A percentile compares a stretch with the other conserved stretches of the same genome.
phyloP scores from a whole-genome alignment of 495 filamentous ascomycete genomes.

The Talaromyces nanjingensis region DNA sequence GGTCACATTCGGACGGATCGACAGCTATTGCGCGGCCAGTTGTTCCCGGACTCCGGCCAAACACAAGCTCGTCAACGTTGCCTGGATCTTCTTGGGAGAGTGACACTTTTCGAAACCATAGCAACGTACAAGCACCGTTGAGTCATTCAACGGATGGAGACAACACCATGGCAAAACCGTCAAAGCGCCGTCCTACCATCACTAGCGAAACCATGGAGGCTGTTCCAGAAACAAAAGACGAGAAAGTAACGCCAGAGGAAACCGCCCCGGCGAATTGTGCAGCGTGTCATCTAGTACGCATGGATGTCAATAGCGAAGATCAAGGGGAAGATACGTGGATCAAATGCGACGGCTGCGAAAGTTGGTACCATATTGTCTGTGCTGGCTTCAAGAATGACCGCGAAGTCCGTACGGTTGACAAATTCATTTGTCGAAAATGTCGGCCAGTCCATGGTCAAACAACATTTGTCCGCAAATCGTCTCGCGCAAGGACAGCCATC shows the following conservation, averaged over 20 bases:
- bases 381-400: constrained; percentile 63
- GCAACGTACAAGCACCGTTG: constrained; percentile 6
- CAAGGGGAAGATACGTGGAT: constrained; percentile 60
- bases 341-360: constrained; percentile 67
- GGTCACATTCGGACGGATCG: constrained; percentile 42
- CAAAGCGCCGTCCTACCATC: not conserved
- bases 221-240: constrained; percentile 15
- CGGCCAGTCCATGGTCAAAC: constrained; percentile 55
- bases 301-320: constrained; percentile 36
- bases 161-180: not conserved
- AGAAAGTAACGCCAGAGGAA: constrained; percentile 18
- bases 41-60: constrained; percentile 31
- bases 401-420: constrained; percentile 66
- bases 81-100: constrained; percentile 31
- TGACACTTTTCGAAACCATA: not conserved
- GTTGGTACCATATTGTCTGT: constrained; percentile 69
- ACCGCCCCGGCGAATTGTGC: constrained; percentile 41
- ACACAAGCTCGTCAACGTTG: constrained; percentile 35
- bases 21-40: constrained; percentile 33
- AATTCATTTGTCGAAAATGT: constrained; percentile 60
- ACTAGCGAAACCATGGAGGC: not conserved
- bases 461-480: constrained; percentile 56
- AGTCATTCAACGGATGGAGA: constrained; percentile 1
- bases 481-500: constrained; percentile 61
- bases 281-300: constrained; percentile 43